phyloP scores from a whole-genome alignment of 2,329 filamentous ascomycete species.

The Penicillium vulpinum region DNA sequence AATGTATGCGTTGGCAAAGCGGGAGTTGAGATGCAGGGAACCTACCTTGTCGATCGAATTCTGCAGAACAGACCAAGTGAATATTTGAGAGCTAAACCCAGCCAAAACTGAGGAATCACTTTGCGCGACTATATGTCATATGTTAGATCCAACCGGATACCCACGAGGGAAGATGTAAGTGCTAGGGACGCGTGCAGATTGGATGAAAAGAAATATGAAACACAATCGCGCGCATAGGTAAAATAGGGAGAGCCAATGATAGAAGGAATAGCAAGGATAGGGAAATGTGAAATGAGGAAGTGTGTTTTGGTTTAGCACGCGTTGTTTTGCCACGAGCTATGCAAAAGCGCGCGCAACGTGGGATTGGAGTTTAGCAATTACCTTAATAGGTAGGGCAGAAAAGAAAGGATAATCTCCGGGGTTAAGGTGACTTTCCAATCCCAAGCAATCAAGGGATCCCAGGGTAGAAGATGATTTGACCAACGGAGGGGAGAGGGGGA shows the following conservation, averaged over 20 bases:
- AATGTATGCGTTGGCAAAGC: constrained; percentile 44
- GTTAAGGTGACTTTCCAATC: constrained; percentile 11
- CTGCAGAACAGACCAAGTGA: constrained; percentile 21
- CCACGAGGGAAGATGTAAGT: constrained; percentile 14
- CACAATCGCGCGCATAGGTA: constrained; percentile 7
- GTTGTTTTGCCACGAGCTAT: constrained; percentile 24
- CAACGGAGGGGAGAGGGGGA: constrained; percentile 14
- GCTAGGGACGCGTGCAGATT: constrained; percentile 17
- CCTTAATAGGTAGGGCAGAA: constrained; percentile 11
- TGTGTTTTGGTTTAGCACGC: constrained; percentile 15
- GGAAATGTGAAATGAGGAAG: background rate
- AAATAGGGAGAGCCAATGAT: constrained; percentile 14
- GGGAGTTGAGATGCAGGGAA: constrained; percentile 34
- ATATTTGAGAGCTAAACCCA: constrained; percentile 15
- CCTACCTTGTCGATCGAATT: constrained; percentile 40
- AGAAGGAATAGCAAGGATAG: constrained; percentile 3
- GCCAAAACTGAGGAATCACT: constrained; percentile 12
- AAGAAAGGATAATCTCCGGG: constrained; percentile 18
- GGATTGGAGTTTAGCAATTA: constrained; percentile 21
- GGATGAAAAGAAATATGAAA: constrained; percentile 11
- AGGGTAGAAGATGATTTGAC: constrained; percentile 22
- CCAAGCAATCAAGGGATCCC: constrained; percentile 22
- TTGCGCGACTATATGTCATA: constrained; percentile 11
- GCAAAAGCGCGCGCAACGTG: constrained; percentile 16
- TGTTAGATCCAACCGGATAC: constrained; percentile 17